Evolutionary conservation across 495 filamentous ascomycete genomes (phyloP), one percentile per base, ranked within the genome.

Genomic region (Podospora pseudopauciseta): DNA sequence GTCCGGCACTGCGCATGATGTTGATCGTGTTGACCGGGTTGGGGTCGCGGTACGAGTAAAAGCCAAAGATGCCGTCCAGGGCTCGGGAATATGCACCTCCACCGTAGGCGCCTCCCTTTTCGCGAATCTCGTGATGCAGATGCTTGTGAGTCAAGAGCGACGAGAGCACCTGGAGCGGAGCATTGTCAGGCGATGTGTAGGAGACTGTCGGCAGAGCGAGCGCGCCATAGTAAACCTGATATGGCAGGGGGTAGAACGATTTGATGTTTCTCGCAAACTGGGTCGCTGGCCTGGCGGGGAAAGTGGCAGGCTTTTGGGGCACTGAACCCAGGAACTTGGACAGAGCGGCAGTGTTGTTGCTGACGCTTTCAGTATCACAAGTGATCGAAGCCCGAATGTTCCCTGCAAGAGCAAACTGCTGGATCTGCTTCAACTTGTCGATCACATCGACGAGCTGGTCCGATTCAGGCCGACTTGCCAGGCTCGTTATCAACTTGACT

Each of bases 91-190:
- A 96, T 15, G 96, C 93, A 18, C 92, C 92, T 19, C 93, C 94
- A 67, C 95, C 95, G 72, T 99, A 99, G 11, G 95, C 95, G 56
- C 95, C 95, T 9, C 95, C 95, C 78, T 99, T 99, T 79, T 99
- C 95, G 34, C 95, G 90, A 67, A 99, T 97, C 75, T 98, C 96
- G 73, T 96, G 96, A 76, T 98, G 95, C 13, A 99, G 85, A 73
- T 97, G 92, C 77, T 96, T 96, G 79, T 98, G 95, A 0, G 94
- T 98, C n/a, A 99, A 85, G 28, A 99, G 90, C 71, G 97, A 91
- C 18, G 94, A 89, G 27, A 99, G 87, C 32, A 98, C 89, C 68
- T 93, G 92, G 16, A 97, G 87, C 1, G 91, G 85, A 9, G 94
- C 92, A 19, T 89, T 86, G 30, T 89, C 85, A 0, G 86, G 73